Evolutionary conservation across 768 basidiomycete species (phyloP).

Genomic region (Coprinellus micaceus): DNA sequence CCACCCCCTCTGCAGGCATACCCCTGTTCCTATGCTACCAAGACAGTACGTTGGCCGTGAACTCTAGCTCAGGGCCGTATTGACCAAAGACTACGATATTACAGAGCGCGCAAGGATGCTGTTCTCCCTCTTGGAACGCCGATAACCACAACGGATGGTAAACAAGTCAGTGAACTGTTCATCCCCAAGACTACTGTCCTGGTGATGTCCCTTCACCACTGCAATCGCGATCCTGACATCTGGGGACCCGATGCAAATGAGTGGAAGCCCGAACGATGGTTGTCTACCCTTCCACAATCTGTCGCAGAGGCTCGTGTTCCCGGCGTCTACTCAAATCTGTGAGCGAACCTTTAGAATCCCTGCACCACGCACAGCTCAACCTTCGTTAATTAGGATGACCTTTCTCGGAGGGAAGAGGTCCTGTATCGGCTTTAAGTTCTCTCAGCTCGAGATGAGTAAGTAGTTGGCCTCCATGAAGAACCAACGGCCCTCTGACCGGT

Average conservation of each 20-base stretch:
- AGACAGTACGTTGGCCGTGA: conserved; percentile 13
- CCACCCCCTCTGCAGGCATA: conserved; percentile 11
- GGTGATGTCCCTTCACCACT: conserved; percentile 27
- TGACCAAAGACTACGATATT: too few relatives aligned
- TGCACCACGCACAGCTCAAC: neutral
- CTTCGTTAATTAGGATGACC: conserved; percentile 1
- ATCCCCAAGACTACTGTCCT: conserved; percentile 35
- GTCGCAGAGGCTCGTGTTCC: conserved; percentile 35
- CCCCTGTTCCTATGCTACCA: conserved; percentile 20
- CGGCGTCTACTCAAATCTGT: conserved; percentile 42
- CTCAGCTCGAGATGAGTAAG: conserved; percentile 10
- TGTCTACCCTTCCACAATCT: conserved; percentile 23
- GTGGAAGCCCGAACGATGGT: conserved; percentile 51
- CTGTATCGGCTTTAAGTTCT: conserved; percentile 10
- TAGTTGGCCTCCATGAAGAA: too few relatives aligned
- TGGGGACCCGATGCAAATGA: conserved; percentile 48
- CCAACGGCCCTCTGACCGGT: too few relatives aligned
- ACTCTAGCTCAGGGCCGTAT: neutral
- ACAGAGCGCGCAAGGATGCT: conserved; percentile 20
- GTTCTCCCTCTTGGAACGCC: conserved; percentile 23
- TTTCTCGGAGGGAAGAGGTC: conserved; percentile 2
- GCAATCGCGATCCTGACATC: conserved; percentile 36
- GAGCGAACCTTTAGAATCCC: conserved; percentile 2
- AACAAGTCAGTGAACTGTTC: conserved; percentile 25
- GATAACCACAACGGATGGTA: conserved; percentile 20